phyloP scores from a whole-genome alignment of 2,329 filamentous ascomycete species.

The Byssoonygena ceratinophila region DNA sequence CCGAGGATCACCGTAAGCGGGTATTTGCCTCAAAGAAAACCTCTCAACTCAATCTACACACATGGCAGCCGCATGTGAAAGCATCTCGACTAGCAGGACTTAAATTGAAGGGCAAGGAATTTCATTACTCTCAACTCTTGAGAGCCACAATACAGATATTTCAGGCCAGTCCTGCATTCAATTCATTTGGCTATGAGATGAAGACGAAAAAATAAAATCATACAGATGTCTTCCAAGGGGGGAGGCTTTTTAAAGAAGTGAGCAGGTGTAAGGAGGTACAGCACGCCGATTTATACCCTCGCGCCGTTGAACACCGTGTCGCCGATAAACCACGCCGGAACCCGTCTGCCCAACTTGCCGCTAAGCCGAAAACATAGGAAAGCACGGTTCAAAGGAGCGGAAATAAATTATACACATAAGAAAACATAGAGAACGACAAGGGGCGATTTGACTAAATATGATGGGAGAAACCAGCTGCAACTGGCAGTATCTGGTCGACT shows the following conservation, averaged over 20 bases:
- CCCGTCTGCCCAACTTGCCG: neutral
- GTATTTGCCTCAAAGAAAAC: no score
- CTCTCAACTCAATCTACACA: no score
- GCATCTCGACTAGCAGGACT: no score
- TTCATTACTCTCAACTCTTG: no score
- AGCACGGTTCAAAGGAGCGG: neutral
- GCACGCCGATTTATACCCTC: constrained; percentile 1
- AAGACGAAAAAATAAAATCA: neutral
- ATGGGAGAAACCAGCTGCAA: neutral
- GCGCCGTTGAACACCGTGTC: constrained; percentile 10
- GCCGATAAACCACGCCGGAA: neutral
- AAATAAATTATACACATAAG: neutral
- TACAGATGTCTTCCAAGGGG: neutral
- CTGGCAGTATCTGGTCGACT: neutral
- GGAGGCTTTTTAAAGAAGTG: neutral
- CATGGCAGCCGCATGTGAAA: no score
- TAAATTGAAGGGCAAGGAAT: no score
- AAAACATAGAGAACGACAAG: neutral
- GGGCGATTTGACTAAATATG: neutral
- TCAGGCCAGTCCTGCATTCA: no score
- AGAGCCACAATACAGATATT: no score
- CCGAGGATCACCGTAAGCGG: no score
- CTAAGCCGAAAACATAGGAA: constrained; percentile 1
- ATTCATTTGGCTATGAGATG: no score
- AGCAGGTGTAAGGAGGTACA: neutral